phyloP scores from a whole-genome alignment of 2,329 filamentous ascomycete genomes.

The Xylariomycetidae sp. region DNA sequence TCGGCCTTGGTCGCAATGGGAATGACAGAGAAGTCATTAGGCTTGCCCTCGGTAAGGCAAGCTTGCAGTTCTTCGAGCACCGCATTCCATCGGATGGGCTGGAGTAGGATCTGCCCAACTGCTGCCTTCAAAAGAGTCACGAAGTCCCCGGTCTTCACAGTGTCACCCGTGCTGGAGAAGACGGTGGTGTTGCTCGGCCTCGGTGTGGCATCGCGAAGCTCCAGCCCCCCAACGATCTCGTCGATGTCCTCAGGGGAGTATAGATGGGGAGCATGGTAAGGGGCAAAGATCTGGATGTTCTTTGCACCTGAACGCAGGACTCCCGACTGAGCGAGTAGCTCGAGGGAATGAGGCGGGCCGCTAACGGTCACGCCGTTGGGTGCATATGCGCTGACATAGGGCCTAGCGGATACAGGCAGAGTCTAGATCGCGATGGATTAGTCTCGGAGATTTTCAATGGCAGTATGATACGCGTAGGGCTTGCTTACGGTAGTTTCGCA shows the following conservation, averaged over 20 bases:
- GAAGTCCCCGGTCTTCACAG: background rate
- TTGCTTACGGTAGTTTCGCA: too few species aligned
- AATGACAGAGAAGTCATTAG: background rate
- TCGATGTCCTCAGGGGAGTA: background rate
- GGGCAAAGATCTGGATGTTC: background rate
- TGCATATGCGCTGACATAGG: constrained; percentile 3
- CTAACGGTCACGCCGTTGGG: constrained; percentile 6
- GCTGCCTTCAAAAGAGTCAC: background rate
- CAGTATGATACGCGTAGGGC: too few species aligned
- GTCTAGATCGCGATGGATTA: too few species aligned
- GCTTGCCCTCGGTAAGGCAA: background rate
- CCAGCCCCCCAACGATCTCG: background rate
- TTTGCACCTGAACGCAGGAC: background rate
- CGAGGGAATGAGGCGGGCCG: constrained; percentile 8
- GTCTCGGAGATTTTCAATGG: too few species aligned
- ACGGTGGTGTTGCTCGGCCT: background rate
- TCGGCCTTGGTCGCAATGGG: background rate
- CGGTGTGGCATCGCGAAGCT: background rate
- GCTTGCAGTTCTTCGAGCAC: background rate
- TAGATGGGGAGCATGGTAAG: background rate
- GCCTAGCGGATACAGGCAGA: constrained; percentile 1
- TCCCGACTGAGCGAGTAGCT: background rate
- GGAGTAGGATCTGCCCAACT: background rate
- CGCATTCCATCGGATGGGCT: background rate
- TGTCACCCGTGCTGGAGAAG: background rate